Conservation (phyloP, 306 rosid genomes). For the Cucumis hystrix region DNA sequence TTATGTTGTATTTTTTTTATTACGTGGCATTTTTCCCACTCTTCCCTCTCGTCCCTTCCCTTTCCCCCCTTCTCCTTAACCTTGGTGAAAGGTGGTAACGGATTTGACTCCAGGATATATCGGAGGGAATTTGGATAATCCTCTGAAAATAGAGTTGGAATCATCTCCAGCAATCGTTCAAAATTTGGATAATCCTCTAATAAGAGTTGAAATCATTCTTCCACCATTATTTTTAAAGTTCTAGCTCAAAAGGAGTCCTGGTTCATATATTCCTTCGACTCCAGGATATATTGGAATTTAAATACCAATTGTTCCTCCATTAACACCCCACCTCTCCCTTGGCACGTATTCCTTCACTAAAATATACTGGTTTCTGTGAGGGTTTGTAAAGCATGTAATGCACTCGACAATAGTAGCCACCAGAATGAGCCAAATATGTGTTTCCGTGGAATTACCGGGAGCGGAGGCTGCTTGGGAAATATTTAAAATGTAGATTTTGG, state of each 20-base stretch:
- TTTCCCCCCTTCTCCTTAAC: too few species aligned
- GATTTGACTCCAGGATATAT: too few species aligned
- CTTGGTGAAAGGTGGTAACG: too few species aligned
- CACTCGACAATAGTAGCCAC: background rate
- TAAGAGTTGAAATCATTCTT: too few species aligned
- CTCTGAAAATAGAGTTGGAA: too few species aligned
- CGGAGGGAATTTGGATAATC: too few species aligned
- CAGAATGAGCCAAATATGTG: background rate
- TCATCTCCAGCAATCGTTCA: too few species aligned
- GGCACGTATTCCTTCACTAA: background rate
- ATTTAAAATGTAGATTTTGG: background rate
- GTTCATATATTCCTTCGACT: background rate
- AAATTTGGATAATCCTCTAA: too few species aligned
- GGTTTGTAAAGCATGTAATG: background rate
- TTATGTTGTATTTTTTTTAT: too few species aligned
- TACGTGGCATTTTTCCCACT: too few species aligned
- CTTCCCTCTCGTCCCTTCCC: too few species aligned
- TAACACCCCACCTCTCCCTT: background rate
- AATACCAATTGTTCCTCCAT: background rate
- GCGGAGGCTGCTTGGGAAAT: background rate
- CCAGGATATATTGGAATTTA: background rate
- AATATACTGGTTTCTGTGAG: background rate
- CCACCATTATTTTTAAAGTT: background rate
- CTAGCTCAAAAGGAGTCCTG: background rate
- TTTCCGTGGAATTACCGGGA: background rate